Evolutionary conservation across 2,329 filamentous ascomycete genomes (phyloP), one percentile per base, ranked within the genome.

Genomic region (Helminthosporium solani): DNA sequence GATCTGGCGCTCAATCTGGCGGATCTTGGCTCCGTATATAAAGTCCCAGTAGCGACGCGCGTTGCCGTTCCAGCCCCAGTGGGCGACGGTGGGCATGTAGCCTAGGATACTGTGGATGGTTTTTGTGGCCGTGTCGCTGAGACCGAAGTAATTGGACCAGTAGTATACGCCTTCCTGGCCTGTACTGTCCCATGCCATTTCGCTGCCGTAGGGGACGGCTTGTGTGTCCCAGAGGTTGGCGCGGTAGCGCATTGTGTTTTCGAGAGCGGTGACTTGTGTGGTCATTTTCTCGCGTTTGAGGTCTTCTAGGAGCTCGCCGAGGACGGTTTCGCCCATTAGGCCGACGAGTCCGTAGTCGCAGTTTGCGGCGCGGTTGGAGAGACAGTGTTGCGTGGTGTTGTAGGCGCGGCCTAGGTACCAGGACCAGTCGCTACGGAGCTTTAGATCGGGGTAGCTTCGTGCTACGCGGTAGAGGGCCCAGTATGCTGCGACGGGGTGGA

Each of bases 11-110:
- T 77, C 73, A 15, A 73, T 71, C 7, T 72, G 65, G 21, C 58
- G 49, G 9, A 74, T 54, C 49, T 75, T 74, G 12, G 69, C 72
- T 1, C 57, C 75, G 58, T 69, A 79, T 64, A 77, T 63, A 42
- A 80, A 81, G 54, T 84, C 81, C 81, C 81, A 83, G 60, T 83
- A 83, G 5, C 80, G 66, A 1, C 81, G 73, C 0, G 80, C 79
- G 50, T 83, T 83, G 11, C 81, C 81, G 41, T 84, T 82, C 77
- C 77, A 84, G 2, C 78, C 81, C 81, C 81, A 84, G 51, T 83
- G 81, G 0, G 79, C 70, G 0, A 84, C 75, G 0, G 78, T 79
- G 0, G 81, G 80, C 70, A 76, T 81, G 50, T 78, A 83, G 0
- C 77, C 81, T 1, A 80, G 58, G 3, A 84, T 78, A 18, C 75